These are phyloP conservation scores for Calonectria montana DNA, from an alignment of 2,329 filamentous ascomycete species.

Conservation along the genomic window DNA sequence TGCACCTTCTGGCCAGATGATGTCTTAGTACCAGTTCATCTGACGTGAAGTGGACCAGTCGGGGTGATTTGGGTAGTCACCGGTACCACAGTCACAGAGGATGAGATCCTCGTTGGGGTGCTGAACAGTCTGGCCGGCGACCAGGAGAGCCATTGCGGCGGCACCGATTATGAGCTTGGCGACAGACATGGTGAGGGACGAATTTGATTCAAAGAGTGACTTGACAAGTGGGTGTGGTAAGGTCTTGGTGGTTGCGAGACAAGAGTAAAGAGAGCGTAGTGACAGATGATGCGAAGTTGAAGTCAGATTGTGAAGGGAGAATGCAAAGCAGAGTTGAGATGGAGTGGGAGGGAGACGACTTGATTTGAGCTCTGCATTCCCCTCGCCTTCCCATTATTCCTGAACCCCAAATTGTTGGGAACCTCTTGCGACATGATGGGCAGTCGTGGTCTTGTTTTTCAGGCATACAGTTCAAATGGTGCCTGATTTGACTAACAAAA, in stretches of 20 bases:
- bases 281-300: not conserved
- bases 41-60: slow-evolving; percentile 57
- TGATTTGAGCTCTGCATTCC: not conserved
- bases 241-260: not conserved
- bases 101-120: slow-evolving; percentile 51
- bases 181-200: slow-evolving; percentile 34
- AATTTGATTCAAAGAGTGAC: not conserved
- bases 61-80: slow-evolving; percentile 52
- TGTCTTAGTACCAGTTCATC: slow-evolving; percentile 56
- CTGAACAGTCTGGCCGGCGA: slow-evolving; percentile 37
- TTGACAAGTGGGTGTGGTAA: not conserved
- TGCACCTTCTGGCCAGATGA: slow-evolving; percentile 50
- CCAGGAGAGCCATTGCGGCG: slow-evolving; percentile 37
- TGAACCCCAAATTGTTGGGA: not conserved
- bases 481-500: not conserved
- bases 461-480: not conserved
- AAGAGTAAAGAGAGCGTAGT: not conserved
- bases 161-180: slow-evolving; percentile 37
- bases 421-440: not conserved
- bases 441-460: not conserved
- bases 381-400: not conserved
- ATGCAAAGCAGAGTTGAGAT: not conserved
- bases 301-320: not conserved
- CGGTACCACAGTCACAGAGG: slow-evolving; percentile 56
- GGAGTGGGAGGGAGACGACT: not conserved